Percentiles rank a stretch among this genome's conserved stretches.
These are phyloP conservation scores for Trebouxiophyceae sp. DNA, from an alignment of 163 green algal genomes.

Conservation along the genomic window DNA sequence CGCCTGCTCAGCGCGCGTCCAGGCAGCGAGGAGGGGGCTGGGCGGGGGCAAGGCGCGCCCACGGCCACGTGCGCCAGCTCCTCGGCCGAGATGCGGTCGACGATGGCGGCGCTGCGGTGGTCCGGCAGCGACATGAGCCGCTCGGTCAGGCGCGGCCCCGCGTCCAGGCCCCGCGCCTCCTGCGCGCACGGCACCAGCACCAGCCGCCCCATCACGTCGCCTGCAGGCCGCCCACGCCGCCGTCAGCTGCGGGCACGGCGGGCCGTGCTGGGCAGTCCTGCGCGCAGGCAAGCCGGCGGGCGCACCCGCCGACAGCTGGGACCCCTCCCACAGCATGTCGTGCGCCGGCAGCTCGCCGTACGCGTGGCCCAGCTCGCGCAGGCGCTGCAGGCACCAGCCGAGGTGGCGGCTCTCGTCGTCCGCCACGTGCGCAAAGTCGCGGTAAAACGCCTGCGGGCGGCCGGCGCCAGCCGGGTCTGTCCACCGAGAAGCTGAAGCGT, in stretches of 20 bases:
- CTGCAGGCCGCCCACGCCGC: no score
- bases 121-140: slow-evolving; percentile 67
- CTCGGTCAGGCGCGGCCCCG: slow-evolving; percentile 46
- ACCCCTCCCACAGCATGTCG: slow-evolving; percentile 79
- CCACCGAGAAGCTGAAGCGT: no score
- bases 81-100: slow-evolving; percentile 71
- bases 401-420: slow-evolving; percentile 90
- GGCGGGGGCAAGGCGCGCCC: slow-evolving; percentile 24
- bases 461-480: no score
- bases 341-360: slow-evolving; percentile 87
- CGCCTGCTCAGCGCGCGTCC: not conserved
- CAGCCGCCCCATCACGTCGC: slow-evolving; percentile 54
- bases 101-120: slow-evolving; percentile 64
- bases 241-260: no score
- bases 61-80: slow-evolving; percentile 80
- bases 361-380: slow-evolving; percentile 64
- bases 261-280: no score
- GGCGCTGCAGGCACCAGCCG: slow-evolving; percentile 70
- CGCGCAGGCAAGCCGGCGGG: not conserved
- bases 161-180: slow-evolving; percentile 58
- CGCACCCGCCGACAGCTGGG: slow-evolving; percentile 10
- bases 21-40: not conserved
- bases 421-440: slow-evolving; percentile 81
- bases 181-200: slow-evolving; percentile 82
- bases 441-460: slow-evolving; percentile 50